Evolutionary conservation across 805 yeast species (phyloP), one percentile per base, ranked within the genome.

Genomic region (Kregervanrija delftensis): DNA sequence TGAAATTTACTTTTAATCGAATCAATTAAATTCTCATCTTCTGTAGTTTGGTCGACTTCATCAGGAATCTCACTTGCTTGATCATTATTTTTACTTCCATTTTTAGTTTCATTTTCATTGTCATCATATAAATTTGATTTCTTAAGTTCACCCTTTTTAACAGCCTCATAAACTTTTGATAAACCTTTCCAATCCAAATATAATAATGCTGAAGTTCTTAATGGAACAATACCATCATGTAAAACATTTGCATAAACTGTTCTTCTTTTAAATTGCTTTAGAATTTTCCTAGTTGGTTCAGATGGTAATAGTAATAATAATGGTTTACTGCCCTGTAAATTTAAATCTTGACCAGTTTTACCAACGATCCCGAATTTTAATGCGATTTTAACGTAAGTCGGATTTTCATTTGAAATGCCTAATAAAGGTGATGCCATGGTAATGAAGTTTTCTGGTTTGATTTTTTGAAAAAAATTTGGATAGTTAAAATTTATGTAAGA

Each of bases 151-250:
- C 41, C 43, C 6, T 44, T 33, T 35, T 50, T 49, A 41, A 60
- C 34, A 11, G 65, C 46, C 17, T 58, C 56, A 46, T 61, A 61
- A 35, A 82, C 83, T 40, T 72, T 71, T 3, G 74, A 67, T 13
- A 84, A 66, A 3, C 88, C 95, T 47, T 75, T 74, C 85, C 95
- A 89, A 61, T 93, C 98, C 11, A 93, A 63, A 56, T 83, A 91
- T 28, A 91, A 63, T 43, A 91, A 66, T 0, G 97, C 88, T 0
- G 96, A 81, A 0, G 99, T 93, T 42, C 98, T 69, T 53, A 93
- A 67, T 0, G 99, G 98, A 2, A 93, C 99, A 43, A 93, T 89
- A 2, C 99, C 99, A 65, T 93, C 99, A 62, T 93, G 83, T 14
- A 86, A 71, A 0, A 86, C 82, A 64, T 93, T 93, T 0, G 98